Evolutionary conservation across 495 filamentous ascomycete genomes (phyloP), one percentile per base, ranked within the genome.

Genomic region (Tuber umbilicatum): DNA sequence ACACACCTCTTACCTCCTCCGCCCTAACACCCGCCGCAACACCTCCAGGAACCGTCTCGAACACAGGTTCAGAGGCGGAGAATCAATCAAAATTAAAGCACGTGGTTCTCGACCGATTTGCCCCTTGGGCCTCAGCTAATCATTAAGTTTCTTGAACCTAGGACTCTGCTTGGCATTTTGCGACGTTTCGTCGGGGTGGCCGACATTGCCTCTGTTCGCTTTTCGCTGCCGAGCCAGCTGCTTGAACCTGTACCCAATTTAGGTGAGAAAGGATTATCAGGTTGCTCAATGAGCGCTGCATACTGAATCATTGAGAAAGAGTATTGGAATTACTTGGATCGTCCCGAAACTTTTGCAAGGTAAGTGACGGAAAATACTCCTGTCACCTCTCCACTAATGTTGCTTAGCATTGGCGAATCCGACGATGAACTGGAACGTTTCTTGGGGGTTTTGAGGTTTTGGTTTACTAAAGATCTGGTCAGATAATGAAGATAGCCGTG

Each of bases 251-350:
- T 91, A 5, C 95, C 95, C 39, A 99, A 99, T 81, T 86, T 99
- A 76, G 90, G 90, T 91, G 86, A 75, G 86, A 73, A 27, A 79
- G 70, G 81, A 76, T 73, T 71, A 73, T 70, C 55, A 73, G 73
- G 72, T 75, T 72, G 42, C 21, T 14, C 47, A 74, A 78, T 42
- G 68, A 78, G 40, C 69, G 69, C 9, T 43, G 42, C 40, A 72
- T 69, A 60, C 55, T 64, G 55, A 64, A 64, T 17, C 14, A 17
- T 17, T 35, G 55, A 40, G 69, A 43, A 73, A 91, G 95, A 99
- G 86, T 99, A 99, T 84, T 99, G 95, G 95, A 94, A 95, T 78
- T 99, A 99, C 81, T 86, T 99, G 82, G 95, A 99, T 83, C 89
- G 93, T 76, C 95, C 95, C 10, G 96, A 97, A 84, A 92, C 94